These are phyloP conservation scores for Zygosaccharomyces pseudobailii DNA, from an alignment of 1,139 yeast genomes.

Conservation along the genomic window DNA sequence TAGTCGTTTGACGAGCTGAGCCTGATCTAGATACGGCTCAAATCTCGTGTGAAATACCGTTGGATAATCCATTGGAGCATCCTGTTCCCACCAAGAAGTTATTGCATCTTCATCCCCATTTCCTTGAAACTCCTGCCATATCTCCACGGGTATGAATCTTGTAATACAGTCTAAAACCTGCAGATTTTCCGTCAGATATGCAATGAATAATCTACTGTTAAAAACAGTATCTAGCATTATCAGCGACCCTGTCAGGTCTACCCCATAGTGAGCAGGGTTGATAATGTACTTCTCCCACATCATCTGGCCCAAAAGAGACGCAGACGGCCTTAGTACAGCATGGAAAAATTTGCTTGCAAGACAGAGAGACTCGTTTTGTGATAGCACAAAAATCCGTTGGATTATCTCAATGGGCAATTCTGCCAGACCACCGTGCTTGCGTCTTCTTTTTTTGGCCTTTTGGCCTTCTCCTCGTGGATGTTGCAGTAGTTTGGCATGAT, in stretches of 20 bases:
- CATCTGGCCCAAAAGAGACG: slow-evolving; percentile 4
- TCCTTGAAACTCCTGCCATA: not conserved
- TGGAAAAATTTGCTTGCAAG: slow-evolving; percentile 5
- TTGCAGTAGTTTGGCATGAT: not conserved
- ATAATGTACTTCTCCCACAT: slow-evolving; percentile 7
- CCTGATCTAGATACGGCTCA: slow-evolving; percentile 15
- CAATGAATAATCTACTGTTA: not conserved
- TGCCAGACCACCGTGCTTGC: not conserved
- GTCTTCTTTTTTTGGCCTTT: slow-evolving; percentile 1
- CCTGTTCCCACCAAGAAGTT: not conserved
- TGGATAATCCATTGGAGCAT: slow-evolving; percentile 13
- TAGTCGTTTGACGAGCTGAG: slow-evolving; percentile 13
- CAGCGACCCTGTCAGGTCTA: not conserved
- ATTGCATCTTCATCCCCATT: not conserved
- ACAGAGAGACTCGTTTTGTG: slow-evolving; percentile 8
- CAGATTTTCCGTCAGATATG: not conserved
- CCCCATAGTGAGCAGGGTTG: slow-evolving; percentile 1
- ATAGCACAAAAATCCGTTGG: slow-evolving; percentile 9
- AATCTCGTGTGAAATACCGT: slow-evolving; percentile 15
- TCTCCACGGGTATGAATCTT: slow-evolving; percentile 1
- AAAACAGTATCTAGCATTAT: slow-evolving; percentile 7
- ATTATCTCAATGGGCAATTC: slow-evolving; percentile 12
- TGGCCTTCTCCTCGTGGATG: not conserved
- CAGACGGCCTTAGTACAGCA: slow-evolving; percentile 4
- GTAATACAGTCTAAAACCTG: not conserved